Percentiles rank a stretch among this genome's conserved stretches.
phyloP scores from a whole-genome alignment of 202 grass and related monocot genomes.

The Cymbopogon flexuosus region DNA sequence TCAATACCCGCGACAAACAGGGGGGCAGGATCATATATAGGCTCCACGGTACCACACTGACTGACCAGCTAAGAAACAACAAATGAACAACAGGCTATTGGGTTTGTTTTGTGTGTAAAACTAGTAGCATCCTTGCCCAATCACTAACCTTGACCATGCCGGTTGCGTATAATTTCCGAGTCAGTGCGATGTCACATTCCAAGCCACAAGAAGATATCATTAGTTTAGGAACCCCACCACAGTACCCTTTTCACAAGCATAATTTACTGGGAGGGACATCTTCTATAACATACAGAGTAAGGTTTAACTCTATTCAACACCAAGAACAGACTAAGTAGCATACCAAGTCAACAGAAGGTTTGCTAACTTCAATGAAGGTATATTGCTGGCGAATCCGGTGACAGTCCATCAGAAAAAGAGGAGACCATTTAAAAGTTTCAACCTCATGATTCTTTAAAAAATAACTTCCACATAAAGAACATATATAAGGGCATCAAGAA shows the following conservation, averaged over 20 bases:
- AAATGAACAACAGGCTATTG: not conserved
- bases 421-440: not conserved
- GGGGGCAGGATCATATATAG: not conserved
- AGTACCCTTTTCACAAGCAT: not conserved
- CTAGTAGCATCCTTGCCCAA: not conserved
- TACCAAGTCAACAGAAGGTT: conserved; percentile 11
- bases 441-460: conserved; percentile 8
- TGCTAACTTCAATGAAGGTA: not conserved
- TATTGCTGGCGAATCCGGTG: conserved; percentile 10
- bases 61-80: not conserved
- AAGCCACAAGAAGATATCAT: conserved; percentile 4
- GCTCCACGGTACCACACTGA: not conserved
- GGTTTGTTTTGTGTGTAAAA: not conserved
- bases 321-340: not conserved
- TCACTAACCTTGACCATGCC: not conserved
- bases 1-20: conserved; percentile 20
- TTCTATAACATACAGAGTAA: not conserved
- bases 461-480: conserved; percentile 4
- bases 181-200: not conserved
- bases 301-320: not conserved
- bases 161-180: not conserved
- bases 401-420: conserved; percentile 2
- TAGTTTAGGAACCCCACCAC: not conserved
- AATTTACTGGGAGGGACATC: not conserved
- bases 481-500: conserved; percentile 32